A percentile compares a stretch with the other conserved stretches of the same genome.
Conservation (phyloP, 1,139 yeast species). For the Candida glucosophila region DNA sequence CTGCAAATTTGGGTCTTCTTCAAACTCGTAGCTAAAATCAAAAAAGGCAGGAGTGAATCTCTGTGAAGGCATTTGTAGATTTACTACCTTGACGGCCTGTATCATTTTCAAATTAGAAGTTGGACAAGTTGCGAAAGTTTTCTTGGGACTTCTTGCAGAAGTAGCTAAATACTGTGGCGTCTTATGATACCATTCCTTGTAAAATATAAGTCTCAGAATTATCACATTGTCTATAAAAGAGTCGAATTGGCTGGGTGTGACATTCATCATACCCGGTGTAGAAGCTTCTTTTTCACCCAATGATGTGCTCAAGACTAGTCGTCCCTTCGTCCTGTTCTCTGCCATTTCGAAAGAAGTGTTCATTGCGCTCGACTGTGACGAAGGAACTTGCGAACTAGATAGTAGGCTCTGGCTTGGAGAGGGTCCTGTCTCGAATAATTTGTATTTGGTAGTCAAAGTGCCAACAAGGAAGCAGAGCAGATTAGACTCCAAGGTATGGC, state of each 20-base stretch:
- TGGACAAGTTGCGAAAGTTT: too few relatives aligned
- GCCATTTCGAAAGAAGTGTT: neutral
- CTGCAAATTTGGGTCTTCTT: too few relatives aligned
- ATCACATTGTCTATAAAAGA: conserved; percentile 12
- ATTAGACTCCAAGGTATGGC: conserved; percentile 13
- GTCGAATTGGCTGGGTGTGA: conserved; percentile 1
- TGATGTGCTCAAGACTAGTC: conserved; percentile 13
- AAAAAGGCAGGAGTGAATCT: too few relatives aligned
- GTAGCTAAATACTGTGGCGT: conserved; percentile 18
- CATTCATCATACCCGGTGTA: conserved; percentile 1
- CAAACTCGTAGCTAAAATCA: too few relatives aligned
- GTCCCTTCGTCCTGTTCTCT: conserved; percentile 5
- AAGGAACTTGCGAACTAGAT: neutral
- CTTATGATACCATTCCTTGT: conserved; percentile 30
- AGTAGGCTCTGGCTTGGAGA: neutral
- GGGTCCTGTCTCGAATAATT: conserved; percentile 1
- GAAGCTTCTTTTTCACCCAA: conserved; percentile 5
- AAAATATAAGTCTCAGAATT: conserved; percentile 22
- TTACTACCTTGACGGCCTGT: too few relatives aligned
- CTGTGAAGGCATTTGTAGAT: too few relatives aligned
- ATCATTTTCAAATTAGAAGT: too few relatives aligned
- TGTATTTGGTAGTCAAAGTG: conserved; percentile 20
- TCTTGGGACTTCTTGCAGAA: too few relatives aligned
- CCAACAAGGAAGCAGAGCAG: conserved; percentile 25
- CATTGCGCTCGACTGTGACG: neutral